Conservation (phyloP, 2,329 filamentous ascomycete species). For the Chaetothyriales sp. region DNA sequence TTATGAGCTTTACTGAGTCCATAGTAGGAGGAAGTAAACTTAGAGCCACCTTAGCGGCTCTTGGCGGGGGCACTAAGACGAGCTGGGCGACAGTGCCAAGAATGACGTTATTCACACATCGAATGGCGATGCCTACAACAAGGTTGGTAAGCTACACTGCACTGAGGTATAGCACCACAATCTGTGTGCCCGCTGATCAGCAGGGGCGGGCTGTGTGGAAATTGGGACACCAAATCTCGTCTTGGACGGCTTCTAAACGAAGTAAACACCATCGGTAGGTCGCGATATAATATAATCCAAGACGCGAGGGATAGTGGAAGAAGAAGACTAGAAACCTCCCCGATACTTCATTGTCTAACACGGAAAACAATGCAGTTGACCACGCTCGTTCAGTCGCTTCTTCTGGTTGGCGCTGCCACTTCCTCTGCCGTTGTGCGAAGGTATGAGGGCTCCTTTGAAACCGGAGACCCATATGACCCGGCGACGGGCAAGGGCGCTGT, state of each 20-base stretch:
- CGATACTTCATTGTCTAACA: not conserved
- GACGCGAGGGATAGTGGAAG: not conserved
- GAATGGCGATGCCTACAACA: not conserved
- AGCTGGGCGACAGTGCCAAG: not conserved
- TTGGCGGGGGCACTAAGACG: not conserved
- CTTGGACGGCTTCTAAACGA: not conserved
- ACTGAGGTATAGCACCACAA: not conserved
- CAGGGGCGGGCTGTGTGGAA: not conserved
- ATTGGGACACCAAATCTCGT: not conserved
- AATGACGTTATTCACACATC: not conserved
- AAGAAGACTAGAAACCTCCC: not conserved
- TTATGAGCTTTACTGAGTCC: not conserved
- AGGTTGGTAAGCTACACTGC: not conserved
- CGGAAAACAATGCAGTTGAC: not conserved
- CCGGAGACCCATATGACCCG: conserved; percentile 38
- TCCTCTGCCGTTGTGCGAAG: not conserved
- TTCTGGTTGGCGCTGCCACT: not conserved
- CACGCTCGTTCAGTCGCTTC: not conserved
- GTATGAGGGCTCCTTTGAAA: conserved; percentile 22
- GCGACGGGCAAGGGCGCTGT: not conserved
- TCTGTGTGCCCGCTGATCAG: not conserved
- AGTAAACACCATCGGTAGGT: not conserved
- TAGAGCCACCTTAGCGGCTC: not conserved
- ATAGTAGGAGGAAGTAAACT: not conserved
- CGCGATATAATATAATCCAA: not conserved